Base-by-base conservation (phyloP, 441 rosid species). In the Rhodomyrtus psidioides region DNA sequence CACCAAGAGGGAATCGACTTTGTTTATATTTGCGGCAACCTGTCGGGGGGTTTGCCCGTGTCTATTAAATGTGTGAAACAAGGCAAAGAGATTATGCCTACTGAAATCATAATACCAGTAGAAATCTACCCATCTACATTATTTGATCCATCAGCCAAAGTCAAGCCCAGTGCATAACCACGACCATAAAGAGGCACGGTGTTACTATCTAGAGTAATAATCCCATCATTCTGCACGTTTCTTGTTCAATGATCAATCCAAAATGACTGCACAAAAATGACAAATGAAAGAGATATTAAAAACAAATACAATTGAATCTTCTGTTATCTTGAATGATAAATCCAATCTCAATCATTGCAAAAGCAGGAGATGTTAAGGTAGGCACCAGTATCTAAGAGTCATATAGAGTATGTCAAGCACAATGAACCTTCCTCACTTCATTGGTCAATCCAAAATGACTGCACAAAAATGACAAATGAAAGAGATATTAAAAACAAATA, bases 141-240 rank as follows among this genome's bases (percentile, higher is more conserved):
- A 90, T 86, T 92, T 81, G 93, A 88, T 85, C 92, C 96, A 93
- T 88, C 91, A 26, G 91, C 90, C 86, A 94, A 91, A 86, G 94
- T 94, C 94, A 98, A 94, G 85, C 99, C 98, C 86, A 95, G 85
- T 44, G 95, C 87, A 90, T 89, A 95, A 88, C 95, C 96, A 89
- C 99, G 99, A 86, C 96, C 97, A 94, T 98, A 98, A 85, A 94
- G 95, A 70, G 99, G 99, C 85, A 94, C 94, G 26, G 79, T 86
- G 89, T 88, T 91, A 87, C 92, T 84, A 85, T 94, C 95, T 59
- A 91, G 88, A 24, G 93, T 89, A 90, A 89, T 86, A 55, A 89
- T 86, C 57, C 82, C 93, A 84, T 87, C 87, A 74, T 83, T 88
- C 76, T 87, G 90, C 85, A 49, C 86, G 86, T 87, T 91, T 87